phyloP scores from a whole-genome alignment of 2,329 filamentous ascomycete genomes.

The Stachybotrys elegans region DNA sequence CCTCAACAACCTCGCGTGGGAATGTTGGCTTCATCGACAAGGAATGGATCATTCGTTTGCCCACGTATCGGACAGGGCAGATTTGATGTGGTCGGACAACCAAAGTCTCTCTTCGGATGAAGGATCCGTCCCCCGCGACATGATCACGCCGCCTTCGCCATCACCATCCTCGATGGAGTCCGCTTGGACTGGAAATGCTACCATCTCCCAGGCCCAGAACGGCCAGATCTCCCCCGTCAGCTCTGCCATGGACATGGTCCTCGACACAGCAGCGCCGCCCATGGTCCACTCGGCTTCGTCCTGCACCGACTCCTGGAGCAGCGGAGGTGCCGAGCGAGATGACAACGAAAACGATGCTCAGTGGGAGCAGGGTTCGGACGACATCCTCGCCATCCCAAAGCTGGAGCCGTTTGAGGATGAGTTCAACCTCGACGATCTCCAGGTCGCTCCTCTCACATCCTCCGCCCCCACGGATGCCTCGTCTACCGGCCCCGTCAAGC shows the following conservation, averaged over 20 bases:
- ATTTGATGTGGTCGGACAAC: constrained; percentile 40
- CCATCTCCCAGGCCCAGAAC: constrained; percentile 27
- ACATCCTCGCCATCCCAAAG: constrained; percentile 46
- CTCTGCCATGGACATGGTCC: constrained; percentile 38
- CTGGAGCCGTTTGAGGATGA: constrained; percentile 53
- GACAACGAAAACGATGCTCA: constrained; percentile 34
- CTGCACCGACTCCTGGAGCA: constrained; percentile 39
- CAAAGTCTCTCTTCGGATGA: constrained; percentile 41
- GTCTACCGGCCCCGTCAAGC: constrained; percentile 30
- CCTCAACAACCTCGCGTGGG: constrained; percentile 13
- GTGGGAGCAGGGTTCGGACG: constrained; percentile 44
- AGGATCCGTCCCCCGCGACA: constrained; percentile 20
- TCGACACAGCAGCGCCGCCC: constrained; percentile 35
- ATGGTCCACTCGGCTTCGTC: constrained; percentile 42
- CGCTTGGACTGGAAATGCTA: constrained; percentile 19
- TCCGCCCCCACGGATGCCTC: constrained; percentile 12
- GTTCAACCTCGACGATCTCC: constrained; percentile 47
- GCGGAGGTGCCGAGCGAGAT: constrained; percentile 32
- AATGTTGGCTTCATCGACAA: constrained; percentile 38
- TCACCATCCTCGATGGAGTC: constrained; percentile 27
- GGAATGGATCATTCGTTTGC: constrained; percentile 42
- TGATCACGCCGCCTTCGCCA: constrained; percentile 22
- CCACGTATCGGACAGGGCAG: constrained; percentile 35
- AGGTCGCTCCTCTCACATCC: constrained; percentile 30
- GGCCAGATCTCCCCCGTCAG: constrained; percentile 51